A percentile compares a stretch with the other conserved stretches of the same genome.
Conservation (phyloP, 2,329 filamentous ascomycete species). For the Aaosphaeria pasadenensis region DNA sequence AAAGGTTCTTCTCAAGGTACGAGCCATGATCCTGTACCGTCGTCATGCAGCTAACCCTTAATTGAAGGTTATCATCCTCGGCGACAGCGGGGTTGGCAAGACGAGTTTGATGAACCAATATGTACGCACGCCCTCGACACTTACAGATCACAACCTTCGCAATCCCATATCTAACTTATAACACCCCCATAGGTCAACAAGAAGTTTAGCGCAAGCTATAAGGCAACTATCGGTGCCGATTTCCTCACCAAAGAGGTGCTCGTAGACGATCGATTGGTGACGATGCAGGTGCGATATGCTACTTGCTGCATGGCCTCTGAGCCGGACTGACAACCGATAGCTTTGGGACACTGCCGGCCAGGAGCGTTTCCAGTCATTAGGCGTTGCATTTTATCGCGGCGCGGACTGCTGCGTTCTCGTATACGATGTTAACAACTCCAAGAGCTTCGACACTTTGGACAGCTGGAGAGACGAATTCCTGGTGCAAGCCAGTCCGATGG, state of each 20-base stretch:
- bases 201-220: constrained; percentile 99
- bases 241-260: constrained; percentile 98
- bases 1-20: constrained; percentile 88
- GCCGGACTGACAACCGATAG: constrained; percentile 46
- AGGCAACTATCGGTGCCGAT: constrained; percentile 97
- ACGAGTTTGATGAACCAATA: constrained; percentile 99
- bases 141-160: too few relatives aligned
- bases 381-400: constrained; percentile 95
- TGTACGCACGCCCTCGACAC: constrained; percentile 57
- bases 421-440: constrained; percentile 98
- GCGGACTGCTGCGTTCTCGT: constrained; percentile 98
- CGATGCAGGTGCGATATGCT: constrained; percentile 75
- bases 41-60: constrained; percentile 3
- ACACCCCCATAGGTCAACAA: constrained; percentile 80
- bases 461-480: constrained; percentile 98
- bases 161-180: neutral
- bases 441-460: constrained; percentile 97
- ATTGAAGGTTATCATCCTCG: constrained; percentile 90
- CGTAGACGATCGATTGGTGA: constrained; percentile 94
- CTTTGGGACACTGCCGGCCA: constrained; percentile 98
- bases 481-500: constrained; percentile 93
- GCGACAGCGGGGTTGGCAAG: constrained; percentile 98
- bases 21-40: neutral
- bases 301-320: neutral
- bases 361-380: constrained; percentile 94